Base-by-base conservation (phyloP, 306 rosid genomes). In the Cucumis melo region DNA sequence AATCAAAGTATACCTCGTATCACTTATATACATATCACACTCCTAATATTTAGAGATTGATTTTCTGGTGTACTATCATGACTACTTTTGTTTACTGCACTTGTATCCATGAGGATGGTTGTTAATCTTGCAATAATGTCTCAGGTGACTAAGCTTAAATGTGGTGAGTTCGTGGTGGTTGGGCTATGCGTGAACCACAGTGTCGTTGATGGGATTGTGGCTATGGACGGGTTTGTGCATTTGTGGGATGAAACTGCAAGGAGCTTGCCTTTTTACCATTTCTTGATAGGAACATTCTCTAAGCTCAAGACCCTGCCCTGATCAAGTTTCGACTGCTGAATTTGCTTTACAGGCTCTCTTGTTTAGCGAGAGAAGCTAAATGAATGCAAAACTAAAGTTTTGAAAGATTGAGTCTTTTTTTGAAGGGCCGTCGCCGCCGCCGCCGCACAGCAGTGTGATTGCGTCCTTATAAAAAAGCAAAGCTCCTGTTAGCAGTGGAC, bases 101-200 rank as follows among this genome's bases (percentile, higher is more conserved):
- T 51, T 51, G 8, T 5, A 51, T 51, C 56, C 54, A 48, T 15
- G 54, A 14, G 54, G 17, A 12, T 46, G 16, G 54, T 48, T 3
- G 17, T 51, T 51, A 6, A 51, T 51, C 56, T 51, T 51, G 56
- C 20, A 51, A 51, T 10, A 55, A 19, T 55, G 68, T 83, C 79
- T 8, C 79, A 89, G 93, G 91, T 91, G 81, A 91, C 93, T 13
- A 91, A 80, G 79, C 88, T 89, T 83, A 88, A 82, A 80, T 89
- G 98, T 39, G 93, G 98, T 21, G 96, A 91, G 55, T 89, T 93
- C 76, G 85, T 77, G 16, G 55, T 93, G 53, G 56, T 51, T 53
- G 97, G 95, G 29, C 23, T 93, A 24, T 39, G 79, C 82, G 4
- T 83, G 80, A 89, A 80, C 83, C 97, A 91, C 24, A 80, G 89